A percentile compares a stretch with the other conserved stretches of the same genome.
These are phyloP conservation scores for Agrocybe chaxingu DNA, from an alignment of 768 basidiomycete genomes.

Conservation along the genomic window DNA sequence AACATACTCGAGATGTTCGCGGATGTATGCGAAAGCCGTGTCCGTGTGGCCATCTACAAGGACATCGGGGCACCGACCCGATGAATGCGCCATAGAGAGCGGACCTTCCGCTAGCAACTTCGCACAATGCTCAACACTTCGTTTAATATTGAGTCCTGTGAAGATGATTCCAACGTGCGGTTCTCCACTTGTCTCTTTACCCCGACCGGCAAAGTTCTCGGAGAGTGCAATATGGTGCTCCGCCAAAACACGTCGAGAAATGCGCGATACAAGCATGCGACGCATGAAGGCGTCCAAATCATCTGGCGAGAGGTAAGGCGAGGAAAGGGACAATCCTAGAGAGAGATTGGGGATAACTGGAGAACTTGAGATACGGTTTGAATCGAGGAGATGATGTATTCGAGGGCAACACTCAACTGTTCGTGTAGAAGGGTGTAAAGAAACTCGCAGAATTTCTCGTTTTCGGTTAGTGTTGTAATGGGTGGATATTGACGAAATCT, in stretches of 20 bases:
- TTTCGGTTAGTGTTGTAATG: conserved; percentile 70
- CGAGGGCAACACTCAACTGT: conserved; percentile 53
- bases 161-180: conserved; percentile 84
- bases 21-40: conserved; percentile 77
- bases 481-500: conserved; percentile 75
- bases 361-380: conserved; percentile 39
- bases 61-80: conserved; percentile 55
- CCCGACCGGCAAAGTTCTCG: conserved; percentile 42
- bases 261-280: conserved; percentile 87
- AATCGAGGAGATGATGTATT: conserved; percentile 2
- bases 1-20: conserved; percentile 79
- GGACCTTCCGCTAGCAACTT: conserved; percentile 50
- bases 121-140: conserved; percentile 69
- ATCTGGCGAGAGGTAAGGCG: conserved; percentile 74
- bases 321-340: conserved; percentile 82
- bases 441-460: conserved; percentile 76
- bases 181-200: conserved; percentile 35
- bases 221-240: conserved; percentile 89
- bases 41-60: conserved; percentile 69
- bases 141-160: conserved; percentile 67
- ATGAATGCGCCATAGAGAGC: conserved; percentile 36
- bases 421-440: conserved; percentile 60
- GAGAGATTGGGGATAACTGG: conserved; percentile 79
- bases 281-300: conserved; percentile 84
- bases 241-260: conserved; percentile 83